Base-by-base conservation (phyloP, 1,139 yeast species). In the Suhomyces panamericanus region DNA sequence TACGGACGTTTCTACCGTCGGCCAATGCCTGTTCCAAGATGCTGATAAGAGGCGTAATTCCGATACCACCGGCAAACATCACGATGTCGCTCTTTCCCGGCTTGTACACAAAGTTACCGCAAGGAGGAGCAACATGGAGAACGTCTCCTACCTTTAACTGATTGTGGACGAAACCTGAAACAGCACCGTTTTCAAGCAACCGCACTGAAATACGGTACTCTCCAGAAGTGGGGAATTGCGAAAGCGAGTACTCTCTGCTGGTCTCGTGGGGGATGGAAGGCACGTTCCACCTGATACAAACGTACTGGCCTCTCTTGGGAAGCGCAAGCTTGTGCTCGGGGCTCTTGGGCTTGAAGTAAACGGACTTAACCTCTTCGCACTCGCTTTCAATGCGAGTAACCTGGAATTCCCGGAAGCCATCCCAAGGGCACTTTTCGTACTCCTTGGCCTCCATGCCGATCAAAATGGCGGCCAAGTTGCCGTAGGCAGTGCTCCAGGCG, bases 401-500 rank as follows among this genome's bases (percentile, higher is more conserved):
- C 36, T 59, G 66, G 54, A 83, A 83, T 14, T 70, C 68, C 51
- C 78, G 74, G 68, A 80, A 82, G 3, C 80, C 83, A 22, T 64
- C 55, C 88, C 88, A 83, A 14, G 74, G 73, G 34, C 65, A 67
- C 34, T 62, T 55, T 17, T 62, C 58, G 58, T 82, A 84, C 53
- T 71, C 61, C 7, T 64, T 63, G 44, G 64, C 66, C 62, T 85
- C 91, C 27, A 78, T 75, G 39, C 70, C 67, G 55, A 85, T 85
- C 52, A 85, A 70, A 13, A 81, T 60, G 49, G 79, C 74, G 4
- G 90, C 90, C 50, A 85, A 70, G 49, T 78, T 81, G 33, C 77
- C 78, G 60, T 84, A 85, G 2, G 90, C 89, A 38, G 68, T 75
- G 22, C 71, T 69, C 88, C 89, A 84, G n/a, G 88, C 87, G 29